These are phyloP conservation scores for Blepharisma undulans DNA, from an alignment of 169 alveolate species.

Conservation along the genomic window DNA sequence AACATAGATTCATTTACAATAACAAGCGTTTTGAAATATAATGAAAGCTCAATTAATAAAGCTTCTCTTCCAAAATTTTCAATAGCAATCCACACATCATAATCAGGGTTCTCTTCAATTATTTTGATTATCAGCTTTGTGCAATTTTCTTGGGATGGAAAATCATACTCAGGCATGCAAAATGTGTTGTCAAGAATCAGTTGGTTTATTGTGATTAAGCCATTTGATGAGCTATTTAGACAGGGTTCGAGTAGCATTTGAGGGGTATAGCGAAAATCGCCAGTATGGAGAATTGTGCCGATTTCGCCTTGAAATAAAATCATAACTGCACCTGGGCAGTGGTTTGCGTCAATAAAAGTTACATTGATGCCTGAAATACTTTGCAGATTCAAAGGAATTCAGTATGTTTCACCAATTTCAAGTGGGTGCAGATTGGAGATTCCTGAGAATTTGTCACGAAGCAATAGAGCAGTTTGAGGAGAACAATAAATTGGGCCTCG, in stretches of 20 bases:
- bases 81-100: constrained; percentile 55
- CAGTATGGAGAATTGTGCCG: constrained; percentile 80
- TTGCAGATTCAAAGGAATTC: constrained; percentile 24
- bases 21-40: constrained; percentile 62
- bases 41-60: constrained; percentile 54
- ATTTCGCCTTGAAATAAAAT: constrained; percentile 71
- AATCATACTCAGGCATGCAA: constrained; percentile 67
- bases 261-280: constrained; percentile 73
- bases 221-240: constrained; percentile 44
- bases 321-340: constrained; percentile 80
- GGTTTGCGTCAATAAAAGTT: constrained; percentile 65
- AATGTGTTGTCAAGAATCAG: constrained; percentile 77
- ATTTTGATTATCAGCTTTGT: constrained; percentile 45
- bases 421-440: constrained; percentile 33
- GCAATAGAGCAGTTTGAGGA: constrained; percentile 39
- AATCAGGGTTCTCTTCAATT: constrained; percentile 52
- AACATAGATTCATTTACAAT: constrained; percentile 65
- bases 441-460: constrained; percentile 41
- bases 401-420: constrained; percentile 37
- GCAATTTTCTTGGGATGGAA: constrained; percentile 66
- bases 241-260: constrained; percentile 54
- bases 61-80: constrained; percentile 77
- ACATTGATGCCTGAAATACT: constrained; percentile 44
- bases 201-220: constrained; percentile 59
- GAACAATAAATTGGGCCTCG: constrained; percentile 54